phyloP scores from a whole-genome alignment of 805 yeast genomes.

The Saccharomycopsis oosterbeekiorum region DNA sequence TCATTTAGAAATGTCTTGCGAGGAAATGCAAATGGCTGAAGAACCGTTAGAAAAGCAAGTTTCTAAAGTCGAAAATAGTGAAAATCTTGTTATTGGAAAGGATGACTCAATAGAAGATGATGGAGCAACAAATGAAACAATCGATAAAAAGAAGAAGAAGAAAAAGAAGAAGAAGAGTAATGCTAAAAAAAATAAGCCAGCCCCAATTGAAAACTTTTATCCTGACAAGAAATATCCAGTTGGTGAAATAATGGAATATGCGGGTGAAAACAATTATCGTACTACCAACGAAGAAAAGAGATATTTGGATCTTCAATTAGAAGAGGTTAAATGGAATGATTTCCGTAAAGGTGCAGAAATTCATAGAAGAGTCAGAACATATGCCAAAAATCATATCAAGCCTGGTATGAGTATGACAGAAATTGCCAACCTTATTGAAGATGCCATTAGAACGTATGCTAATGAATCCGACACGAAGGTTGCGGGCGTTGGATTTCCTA shows the following conservation, averaged over 20 bases:
- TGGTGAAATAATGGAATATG: slow-evolving; percentile 80
- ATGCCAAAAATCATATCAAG: slow-evolving; percentile 60
- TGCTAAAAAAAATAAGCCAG: slow-evolving; percentile 44
- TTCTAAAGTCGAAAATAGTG: neutral
- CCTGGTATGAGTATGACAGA: slow-evolving; percentile 93
- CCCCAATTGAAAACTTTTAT: slow-evolving; percentile 56
- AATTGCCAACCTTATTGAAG: slow-evolving; percentile 82
- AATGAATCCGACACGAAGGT: slow-evolving; percentile 36
- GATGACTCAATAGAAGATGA: slow-evolving; percentile 3
- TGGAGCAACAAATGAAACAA: slow-evolving; percentile 2
- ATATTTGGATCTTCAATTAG: slow-evolving; percentile 56
- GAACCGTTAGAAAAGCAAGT: neutral
- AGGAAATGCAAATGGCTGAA: neutral
- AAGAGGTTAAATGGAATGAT: slow-evolving; percentile 63
- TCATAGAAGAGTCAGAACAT: slow-evolving; percentile 81
- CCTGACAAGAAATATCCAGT: slow-evolving; percentile 72
- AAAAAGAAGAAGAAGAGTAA: slow-evolving; percentile 53
- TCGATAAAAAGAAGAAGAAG: slow-evolving; percentile 27
- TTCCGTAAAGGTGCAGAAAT: slow-evolving; percentile 94
- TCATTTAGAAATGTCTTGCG: neutral
- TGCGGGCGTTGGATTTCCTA: slow-evolving; percentile 96
- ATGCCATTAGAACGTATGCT: slow-evolving; percentile 66
- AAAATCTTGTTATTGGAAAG: neutral
- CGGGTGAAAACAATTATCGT: slow-evolving; percentile 58
- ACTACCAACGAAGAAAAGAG: slow-evolving; percentile 82